Percentiles rank a stretch among this genome's conserved stretches.
phyloP scores from a whole-genome alignment of 1,284 basidiomycete species.

The Cutaneotrichosporon mucoides region DNA sequence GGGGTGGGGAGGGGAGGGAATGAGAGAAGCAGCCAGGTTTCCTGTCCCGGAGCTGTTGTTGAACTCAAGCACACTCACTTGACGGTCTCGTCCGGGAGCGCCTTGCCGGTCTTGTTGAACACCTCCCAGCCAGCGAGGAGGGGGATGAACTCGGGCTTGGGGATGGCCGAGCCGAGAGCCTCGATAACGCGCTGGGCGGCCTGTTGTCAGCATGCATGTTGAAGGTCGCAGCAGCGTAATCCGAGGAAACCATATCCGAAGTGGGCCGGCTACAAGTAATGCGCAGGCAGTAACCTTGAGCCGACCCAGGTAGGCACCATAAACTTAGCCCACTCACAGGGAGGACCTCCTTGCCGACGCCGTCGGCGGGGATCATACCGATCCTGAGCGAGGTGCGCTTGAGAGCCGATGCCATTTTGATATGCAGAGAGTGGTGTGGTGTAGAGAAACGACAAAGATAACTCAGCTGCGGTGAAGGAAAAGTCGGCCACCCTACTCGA shows the following conservation, averaged over 20 bases:
- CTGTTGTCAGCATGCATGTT: constrained; percentile 17
- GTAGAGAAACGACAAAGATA: not conserved
- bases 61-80: constrained; percentile 51
- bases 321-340: constrained; percentile 38
- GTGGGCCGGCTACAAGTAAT: no score
- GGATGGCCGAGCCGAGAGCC: constrained; percentile 78
- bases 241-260: no score
- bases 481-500: no score
- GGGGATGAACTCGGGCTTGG: constrained; percentile 81
- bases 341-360: constrained; percentile 65
- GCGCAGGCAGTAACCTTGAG: no score
- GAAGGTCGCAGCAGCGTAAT: no score
- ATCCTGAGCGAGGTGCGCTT: constrained; percentile 60
- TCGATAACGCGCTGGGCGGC: constrained; percentile 81
- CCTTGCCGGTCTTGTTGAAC: constrained; percentile 79
- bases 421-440: not conserved
- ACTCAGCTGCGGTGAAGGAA: no score
- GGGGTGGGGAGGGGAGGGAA: no score
- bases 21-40: no score
- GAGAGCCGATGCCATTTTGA: constrained; percentile 38
- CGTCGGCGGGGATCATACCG: constrained; percentile 95
- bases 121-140: constrained; percentile 92
- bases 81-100: constrained; percentile 86
- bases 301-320: no score
- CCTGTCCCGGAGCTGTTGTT: no score